Conservation (phyloP, 352 stramenopile genomes). For the Elongisporangium senticosum region DNA sequence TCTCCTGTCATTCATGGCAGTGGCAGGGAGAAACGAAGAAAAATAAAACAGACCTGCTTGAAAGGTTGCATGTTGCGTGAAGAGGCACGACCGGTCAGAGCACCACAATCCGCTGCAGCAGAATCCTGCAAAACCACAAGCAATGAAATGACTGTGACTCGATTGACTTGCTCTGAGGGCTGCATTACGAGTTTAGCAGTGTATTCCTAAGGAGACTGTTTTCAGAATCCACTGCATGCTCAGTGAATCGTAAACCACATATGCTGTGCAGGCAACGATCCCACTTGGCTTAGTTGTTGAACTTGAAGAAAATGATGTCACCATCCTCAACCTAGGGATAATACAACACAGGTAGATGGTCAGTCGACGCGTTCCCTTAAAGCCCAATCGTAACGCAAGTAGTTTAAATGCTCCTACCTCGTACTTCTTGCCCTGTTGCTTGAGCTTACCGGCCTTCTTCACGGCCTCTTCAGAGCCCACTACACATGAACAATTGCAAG, state of each 20-base stretch:
- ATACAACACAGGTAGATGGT: not conserved
- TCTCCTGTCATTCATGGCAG: not conserved
- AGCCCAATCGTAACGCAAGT: not conserved
- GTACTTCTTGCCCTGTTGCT: constrained; percentile 90
- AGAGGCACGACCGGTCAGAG: constrained; percentile 23
- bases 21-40: not conserved
- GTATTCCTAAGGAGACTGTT: not conserved
- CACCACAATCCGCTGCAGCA: not conserved
- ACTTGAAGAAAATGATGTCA: constrained; percentile 92
- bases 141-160: not conserved
- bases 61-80: constrained; percentile 9
- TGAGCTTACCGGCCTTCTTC: constrained; percentile 87
- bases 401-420: constrained; percentile 25
- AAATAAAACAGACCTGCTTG: constrained; percentile 4
- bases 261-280: not conserved
- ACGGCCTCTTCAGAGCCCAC: constrained; percentile 82
- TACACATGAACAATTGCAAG: constrained; percentile 15
- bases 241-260: not conserved
- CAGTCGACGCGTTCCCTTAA: not conserved
- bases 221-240: not conserved
- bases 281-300: constrained; percentile 77
- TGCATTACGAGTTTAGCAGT: not conserved
- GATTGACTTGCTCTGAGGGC: not conserved
- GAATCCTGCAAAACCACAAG: not conserved
- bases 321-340: constrained; percentile 57